These are phyloP conservation scores for Medicago lupulina DNA, from an alignment of 306 rosid species.

Conservation along the genomic window DNA sequence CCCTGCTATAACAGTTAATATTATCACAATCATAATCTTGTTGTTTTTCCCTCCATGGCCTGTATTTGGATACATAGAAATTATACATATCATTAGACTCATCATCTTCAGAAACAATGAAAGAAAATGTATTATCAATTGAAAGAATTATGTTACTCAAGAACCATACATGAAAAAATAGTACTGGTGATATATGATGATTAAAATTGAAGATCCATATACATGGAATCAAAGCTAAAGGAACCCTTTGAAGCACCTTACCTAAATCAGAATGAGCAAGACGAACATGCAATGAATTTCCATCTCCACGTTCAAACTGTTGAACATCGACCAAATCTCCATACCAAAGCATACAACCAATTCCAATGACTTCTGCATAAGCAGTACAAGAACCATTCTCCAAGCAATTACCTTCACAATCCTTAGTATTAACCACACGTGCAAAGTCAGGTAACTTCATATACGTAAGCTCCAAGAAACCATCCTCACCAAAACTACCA, in stretches of 20 bases:
- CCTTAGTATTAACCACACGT: background rate
- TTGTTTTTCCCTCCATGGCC: constrained; percentile 50
- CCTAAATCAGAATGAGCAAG: constrained; percentile 68
- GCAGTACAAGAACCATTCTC: constrained; percentile 62
- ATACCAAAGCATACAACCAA: constrained; percentile 80
- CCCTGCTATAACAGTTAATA: constrained; percentile 52
- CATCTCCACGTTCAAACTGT: constrained; percentile 45
- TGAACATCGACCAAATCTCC: constrained; percentile 60
- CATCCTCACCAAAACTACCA: constrained; percentile 55
- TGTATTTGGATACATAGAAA: constrained; percentile 33
- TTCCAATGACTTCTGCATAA: constrained; percentile 57
- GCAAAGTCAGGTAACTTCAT: constrained; percentile 83
- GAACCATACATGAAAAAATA: constrained; percentile 1
- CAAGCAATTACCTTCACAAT: constrained; percentile 57
- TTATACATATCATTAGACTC: no score
- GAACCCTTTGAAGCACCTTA: constrained; percentile 25
- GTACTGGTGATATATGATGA: background rate
- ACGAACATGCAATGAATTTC: constrained; percentile 57
- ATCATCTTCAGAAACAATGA: no score
- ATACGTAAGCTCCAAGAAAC: constrained; percentile 41
- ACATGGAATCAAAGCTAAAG: constrained; percentile 1
- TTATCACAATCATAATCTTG: constrained; percentile 43
- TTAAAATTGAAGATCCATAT: background rate
- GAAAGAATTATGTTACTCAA: constrained; percentile 30
- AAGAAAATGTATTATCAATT: background rate